Percentiles rank a stretch among this genome's conserved stretches.
phyloP scores from a whole-genome alignment of 805 yeast species.

The Huiozyma sinensis region DNA sequence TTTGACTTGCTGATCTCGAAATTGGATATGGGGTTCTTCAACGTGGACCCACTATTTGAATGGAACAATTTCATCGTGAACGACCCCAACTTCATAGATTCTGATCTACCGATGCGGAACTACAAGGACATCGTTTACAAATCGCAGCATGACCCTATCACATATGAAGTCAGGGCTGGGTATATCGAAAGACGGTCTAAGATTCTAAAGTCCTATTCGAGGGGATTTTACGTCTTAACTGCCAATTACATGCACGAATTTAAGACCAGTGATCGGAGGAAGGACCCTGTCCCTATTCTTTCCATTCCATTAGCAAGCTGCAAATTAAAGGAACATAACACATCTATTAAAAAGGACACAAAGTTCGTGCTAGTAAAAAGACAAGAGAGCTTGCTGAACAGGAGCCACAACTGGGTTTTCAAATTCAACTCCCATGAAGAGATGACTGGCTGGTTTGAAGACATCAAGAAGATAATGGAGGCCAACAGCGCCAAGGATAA shows the following conservation, averaged over 20 bases:
- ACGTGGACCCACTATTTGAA: constrained; percentile 69
- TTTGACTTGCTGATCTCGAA: constrained; percentile 54
- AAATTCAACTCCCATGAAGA: constrained; percentile 69
- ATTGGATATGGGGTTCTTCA: constrained; percentile 55
- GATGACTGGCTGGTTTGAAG: constrained; percentile 79
- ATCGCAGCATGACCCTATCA: constrained; percentile 56
- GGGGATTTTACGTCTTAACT: constrained; percentile 84
- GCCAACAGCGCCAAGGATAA: constrained; percentile 49
- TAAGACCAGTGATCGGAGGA: constrained; percentile 68
- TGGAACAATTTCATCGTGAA: constrained; percentile 76
- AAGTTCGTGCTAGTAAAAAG: constrained; percentile 74
- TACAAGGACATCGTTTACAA: constrained; percentile 53
- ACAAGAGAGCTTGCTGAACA: constrained; percentile 57
- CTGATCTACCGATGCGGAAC: constrained; percentile 48
- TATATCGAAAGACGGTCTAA: constrained; percentile 81
- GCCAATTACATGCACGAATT: constrained; percentile 84
- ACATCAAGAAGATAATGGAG: constrained; percentile 54
- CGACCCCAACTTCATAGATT: constrained; percentile 60
- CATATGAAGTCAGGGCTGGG: constrained; percentile 62
- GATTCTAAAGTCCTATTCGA: constrained; percentile 78
- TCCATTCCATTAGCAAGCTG: constrained; percentile 71
- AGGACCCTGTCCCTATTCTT: constrained; percentile 71
- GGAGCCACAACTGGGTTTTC: constrained; percentile 87
- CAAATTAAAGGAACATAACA: constrained; percentile 46
- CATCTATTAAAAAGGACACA: constrained; percentile 30